Evolutionary conservation across 805 yeast genomes (phyloP).

Genomic region (Saccharomycopsis synnaedendra): DNA sequence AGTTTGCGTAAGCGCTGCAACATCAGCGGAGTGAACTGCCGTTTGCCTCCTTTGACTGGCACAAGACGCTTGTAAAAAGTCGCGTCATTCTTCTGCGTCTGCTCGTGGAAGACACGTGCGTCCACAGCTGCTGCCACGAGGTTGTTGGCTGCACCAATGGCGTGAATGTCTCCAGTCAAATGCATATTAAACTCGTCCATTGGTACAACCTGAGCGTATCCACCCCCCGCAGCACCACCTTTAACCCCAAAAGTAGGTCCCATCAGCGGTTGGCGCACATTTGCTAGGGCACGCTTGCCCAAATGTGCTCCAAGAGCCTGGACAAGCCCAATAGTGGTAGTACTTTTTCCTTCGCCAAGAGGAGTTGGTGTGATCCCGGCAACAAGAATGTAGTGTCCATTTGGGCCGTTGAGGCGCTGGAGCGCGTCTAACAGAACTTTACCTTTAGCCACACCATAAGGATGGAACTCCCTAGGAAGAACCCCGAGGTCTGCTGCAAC

Average conservation of each 20-base stretch:
- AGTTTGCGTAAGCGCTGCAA: slow-evolving; percentile 61
- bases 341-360: slow-evolving; percentile 94
- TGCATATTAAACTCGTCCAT: slow-evolving; percentile 99
- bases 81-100: slow-evolving; percentile 64
- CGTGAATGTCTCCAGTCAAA: slow-evolving; percentile 95
- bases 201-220: slow-evolving; percentile 94
- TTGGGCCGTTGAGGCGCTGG: slow-evolving; percentile 50
- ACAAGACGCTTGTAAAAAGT: slow-evolving; percentile 79
- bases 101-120: slow-evolving; percentile 93
- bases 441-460: slow-evolving; percentile 75
- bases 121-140: slow-evolving; percentile 93
- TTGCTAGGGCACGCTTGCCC: slow-evolving; percentile 75
- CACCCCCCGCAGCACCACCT: slow-evolving; percentile 99
- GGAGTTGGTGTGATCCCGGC: slow-evolving; percentile 99
- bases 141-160: slow-evolving; percentile 88
- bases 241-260: slow-evolving; percentile 98
- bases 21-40: slow-evolving; percentile 75
- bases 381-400: slow-evolving; percentile 84
- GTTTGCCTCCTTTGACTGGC: slow-evolving; percentile 48
- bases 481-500: slow-evolving; percentile 82
- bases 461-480: slow-evolving; percentile 67
- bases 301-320: slow-evolving; percentile 93
- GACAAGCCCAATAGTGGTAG: slow-evolving; percentile 93
- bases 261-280: slow-evolving; percentile 96
- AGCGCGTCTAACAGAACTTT: slow-evolving; percentile 57